Conservation (phyloP, 768 basidiomycete genomes). For the Pholiota molesta region DNA sequence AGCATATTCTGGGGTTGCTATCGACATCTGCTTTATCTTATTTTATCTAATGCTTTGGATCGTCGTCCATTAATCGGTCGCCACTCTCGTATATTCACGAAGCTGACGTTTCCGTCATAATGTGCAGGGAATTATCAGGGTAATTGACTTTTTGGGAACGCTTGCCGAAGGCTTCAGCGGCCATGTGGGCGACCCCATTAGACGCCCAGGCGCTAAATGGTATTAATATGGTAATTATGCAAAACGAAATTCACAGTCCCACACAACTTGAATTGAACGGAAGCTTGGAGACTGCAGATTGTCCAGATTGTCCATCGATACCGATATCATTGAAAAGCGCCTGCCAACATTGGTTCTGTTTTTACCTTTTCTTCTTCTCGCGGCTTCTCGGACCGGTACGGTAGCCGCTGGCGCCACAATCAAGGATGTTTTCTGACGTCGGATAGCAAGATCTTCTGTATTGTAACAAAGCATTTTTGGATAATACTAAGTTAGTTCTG, state of each 20-base stretch:
- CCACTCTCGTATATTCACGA: background rate
- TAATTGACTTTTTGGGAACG: background rate
- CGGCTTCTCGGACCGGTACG: background rate
- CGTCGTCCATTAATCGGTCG: background rate
- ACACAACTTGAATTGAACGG: background rate
- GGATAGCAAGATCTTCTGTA: too few relatives aligned
- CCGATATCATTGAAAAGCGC: background rate
- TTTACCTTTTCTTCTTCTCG: background rate
- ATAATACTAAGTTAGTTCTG: background rate
- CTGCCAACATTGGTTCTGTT: background rate
- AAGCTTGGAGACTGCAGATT: background rate
- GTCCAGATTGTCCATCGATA: background rate
- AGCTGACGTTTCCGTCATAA: background rate
- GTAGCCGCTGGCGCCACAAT: conserved; percentile 1
- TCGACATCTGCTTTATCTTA: background rate
- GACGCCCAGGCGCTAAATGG: background rate
- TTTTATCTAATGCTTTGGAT: background rate
- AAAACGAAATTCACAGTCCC: background rate
- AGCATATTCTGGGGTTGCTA: too few relatives aligned
- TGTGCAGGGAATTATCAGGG: background rate
- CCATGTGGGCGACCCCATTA: background rate
- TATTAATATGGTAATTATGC: background rate
- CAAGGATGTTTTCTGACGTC: background rate
- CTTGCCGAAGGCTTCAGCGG: background rate
- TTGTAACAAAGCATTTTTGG: too few relatives aligned